Conservation (phyloP, 2,329 filamentous ascomycete species). For the Alternaria angustiovoidea region DNA sequence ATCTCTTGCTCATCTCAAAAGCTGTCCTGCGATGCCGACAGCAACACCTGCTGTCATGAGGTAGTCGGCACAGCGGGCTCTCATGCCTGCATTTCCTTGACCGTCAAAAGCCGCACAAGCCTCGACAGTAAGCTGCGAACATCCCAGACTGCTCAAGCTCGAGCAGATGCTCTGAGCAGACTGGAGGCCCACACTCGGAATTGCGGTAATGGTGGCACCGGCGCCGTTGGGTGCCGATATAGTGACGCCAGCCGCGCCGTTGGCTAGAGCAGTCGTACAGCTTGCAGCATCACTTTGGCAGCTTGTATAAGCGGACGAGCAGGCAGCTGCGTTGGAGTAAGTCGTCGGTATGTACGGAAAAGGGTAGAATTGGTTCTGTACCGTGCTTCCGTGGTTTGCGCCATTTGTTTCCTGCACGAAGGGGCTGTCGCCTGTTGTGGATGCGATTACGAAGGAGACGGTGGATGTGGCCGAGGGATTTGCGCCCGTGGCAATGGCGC, state of each 20-base stretch:
- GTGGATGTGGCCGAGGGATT: slow-evolving; percentile 26
- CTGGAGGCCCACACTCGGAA: slow-evolving; percentile 41
- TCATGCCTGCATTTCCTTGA: slow-evolving; percentile 43
- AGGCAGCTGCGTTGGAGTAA: slow-evolving; percentile 60
- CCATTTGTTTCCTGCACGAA: slow-evolving; percentile 36
- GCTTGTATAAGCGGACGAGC: slow-evolving; percentile 62
- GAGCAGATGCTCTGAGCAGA: slow-evolving; percentile 44
- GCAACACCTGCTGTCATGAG: slow-evolving; percentile 34
- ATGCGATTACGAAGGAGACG: slow-evolving; percentile 29
- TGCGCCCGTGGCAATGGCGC: slow-evolving; percentile 21
- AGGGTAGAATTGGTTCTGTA: slow-evolving; percentile 60
- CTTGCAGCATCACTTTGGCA: slow-evolving; percentile 58
- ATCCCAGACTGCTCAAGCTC: slow-evolving; percentile 55
- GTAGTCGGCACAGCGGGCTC: slow-evolving; percentile 27
- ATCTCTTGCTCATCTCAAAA: slow-evolving; percentile 30
- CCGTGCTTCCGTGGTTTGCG: slow-evolving; percentile 44
- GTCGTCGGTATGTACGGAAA: slow-evolving; percentile 63
- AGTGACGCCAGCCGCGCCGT: slow-evolving; percentile 61
- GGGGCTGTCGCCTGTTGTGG: slow-evolving; percentile 24
- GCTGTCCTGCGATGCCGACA: slow-evolving; percentile 55
- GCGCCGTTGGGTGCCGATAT: slow-evolving; percentile 59
- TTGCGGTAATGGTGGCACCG: slow-evolving; percentile 59
- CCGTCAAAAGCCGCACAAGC: slow-evolving; percentile 55
- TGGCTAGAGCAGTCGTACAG: slow-evolving; percentile 55
- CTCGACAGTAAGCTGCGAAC: slow-evolving; percentile 57